phyloP scores from a whole-genome alignment of 495 filamentous ascomycete species.

The Penicillium canescens region DNA sequence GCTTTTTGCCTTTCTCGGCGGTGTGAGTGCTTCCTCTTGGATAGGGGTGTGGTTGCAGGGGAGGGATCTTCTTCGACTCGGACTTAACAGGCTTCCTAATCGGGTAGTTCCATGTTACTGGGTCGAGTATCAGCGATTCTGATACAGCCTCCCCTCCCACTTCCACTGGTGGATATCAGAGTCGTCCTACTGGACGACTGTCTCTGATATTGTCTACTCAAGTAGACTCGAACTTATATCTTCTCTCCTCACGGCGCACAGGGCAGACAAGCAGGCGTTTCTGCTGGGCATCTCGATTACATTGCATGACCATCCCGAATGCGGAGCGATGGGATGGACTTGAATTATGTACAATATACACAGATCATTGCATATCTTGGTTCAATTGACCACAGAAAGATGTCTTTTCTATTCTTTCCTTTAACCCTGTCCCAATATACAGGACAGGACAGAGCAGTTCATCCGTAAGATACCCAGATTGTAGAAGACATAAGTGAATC shows the following conservation, averaged over 20 bases:
- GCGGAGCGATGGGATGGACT: constrained; percentile 16
- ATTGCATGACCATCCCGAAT: constrained; percentile 24
- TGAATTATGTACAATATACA: constrained; percentile 29
- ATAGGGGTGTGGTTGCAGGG: not conserved
- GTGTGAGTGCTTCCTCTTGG: not conserved
- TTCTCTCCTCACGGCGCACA: constrained; percentile 29
- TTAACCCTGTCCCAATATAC: not conserved
- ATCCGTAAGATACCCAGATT: not conserved
- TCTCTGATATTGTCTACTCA: not conserved
- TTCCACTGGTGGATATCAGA: not conserved
- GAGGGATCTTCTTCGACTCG: not conserved
- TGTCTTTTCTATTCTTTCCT: not conserved
- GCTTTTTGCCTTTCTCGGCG: constrained; percentile 8
- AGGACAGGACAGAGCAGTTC: not conserved
- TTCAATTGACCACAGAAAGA: constrained; percentile 7
- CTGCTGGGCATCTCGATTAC: constrained; percentile 23
- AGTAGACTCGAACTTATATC: not conserved
- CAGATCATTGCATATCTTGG: constrained; percentile 13
- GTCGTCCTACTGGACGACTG: not conserved
- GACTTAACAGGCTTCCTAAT: not conserved
- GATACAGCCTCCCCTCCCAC: not conserved
- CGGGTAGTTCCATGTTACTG: not conserved
- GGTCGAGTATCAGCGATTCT: too few species aligned
- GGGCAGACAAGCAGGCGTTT: constrained; percentile 24
- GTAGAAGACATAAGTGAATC: not conserved